Conservation (phyloP, 2,329 filamentous ascomycete species). For the Pseudocercospora fijiensis region DNA sequence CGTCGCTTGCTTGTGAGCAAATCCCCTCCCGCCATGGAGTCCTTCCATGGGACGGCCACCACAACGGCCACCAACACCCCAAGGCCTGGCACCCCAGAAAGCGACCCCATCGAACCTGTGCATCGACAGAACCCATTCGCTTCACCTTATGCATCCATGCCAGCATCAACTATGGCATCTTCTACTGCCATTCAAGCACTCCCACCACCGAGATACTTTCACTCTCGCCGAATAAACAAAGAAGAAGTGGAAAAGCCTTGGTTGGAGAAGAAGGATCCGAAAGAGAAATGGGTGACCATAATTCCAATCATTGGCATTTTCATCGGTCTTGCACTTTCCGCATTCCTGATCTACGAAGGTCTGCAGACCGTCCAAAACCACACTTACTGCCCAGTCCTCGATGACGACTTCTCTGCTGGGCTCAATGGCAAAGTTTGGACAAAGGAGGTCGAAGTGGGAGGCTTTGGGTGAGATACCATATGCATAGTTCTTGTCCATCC, state of each 20-base stretch:
- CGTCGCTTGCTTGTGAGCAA: not conserved
- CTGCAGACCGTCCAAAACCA: constrained; percentile 69
- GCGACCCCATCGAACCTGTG: constrained; percentile 36
- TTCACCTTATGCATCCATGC: constrained; percentile 46
- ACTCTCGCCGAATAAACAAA: constrained; percentile 70
- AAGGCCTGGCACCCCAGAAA: constrained; percentile 41
- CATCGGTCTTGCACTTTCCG: constrained; percentile 66
- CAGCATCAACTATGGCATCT: constrained; percentile 45
- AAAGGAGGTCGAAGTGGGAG: constrained; percentile 72
- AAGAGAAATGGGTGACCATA: constrained; percentile 84
- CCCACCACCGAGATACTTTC: constrained; percentile 58
- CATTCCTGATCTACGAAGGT: constrained; percentile 73
- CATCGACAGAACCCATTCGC: constrained; percentile 38
- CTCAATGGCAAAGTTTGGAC: constrained; percentile 63
- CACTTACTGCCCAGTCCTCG: constrained; percentile 67
- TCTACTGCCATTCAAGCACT: constrained; percentile 41
- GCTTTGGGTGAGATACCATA: constrained; percentile 64
- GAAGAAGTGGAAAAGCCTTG: constrained; percentile 75
- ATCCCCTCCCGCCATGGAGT: constrained; percentile 26
- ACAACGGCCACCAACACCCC: constrained; percentile 39
- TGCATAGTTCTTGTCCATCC: not conserved
- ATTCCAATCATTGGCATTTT: constrained; percentile 71
- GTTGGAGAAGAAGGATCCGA: constrained; percentile 69
- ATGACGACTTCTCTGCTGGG: constrained; percentile 63
- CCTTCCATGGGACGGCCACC: constrained; percentile 33